Base-by-base conservation (phyloP, 805 yeast species). In the Metschnikowia dekortorum region DNA sequence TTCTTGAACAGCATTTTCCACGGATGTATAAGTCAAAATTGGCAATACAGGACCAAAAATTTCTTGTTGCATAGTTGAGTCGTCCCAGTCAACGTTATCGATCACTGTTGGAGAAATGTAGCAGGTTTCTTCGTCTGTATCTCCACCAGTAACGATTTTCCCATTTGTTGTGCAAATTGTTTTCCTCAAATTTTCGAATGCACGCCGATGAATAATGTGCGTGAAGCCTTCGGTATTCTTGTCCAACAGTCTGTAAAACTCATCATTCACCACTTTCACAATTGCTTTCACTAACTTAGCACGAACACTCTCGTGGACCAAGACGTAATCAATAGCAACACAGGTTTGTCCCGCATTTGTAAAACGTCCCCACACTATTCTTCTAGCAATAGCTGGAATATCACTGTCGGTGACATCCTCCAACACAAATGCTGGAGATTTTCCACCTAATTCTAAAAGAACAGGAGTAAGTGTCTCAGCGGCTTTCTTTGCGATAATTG, bases 281-380 rank as follows among this genome's bases (percentile, higher is more conserved):
- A 80, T 61, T 6, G 67, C 71, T 0, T 58, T 57, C 7, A 82
- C 67, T 46, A 87, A 79, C 54, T 78, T 69, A 29, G 71, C 79
- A 60, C 83, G 81, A 22, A 83, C 67, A 3, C 74, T 65, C 49
- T 75, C 80, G 51, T 85, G 89, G n/a, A 83, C 85, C 41, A 89
- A 60, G 5, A 86, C 69, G 61, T 89, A 91, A 69, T 92, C 98
- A 8, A 91, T 86, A 8, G 96, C 87, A 37, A 89, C 87, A 71
- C 97, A 91, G 2, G 94, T 83, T 70, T 91, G 98, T 14, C 98
- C 98, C 14, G 87, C 80, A 63, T 89, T 92, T 32, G 80, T 69
- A 62, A 84, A 85, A 58, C 85, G 81, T 14, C 91, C 92, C 87
- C 94, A 88, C 1, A 78, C 76, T 13, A 89, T 69, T 67, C 97